Evolutionary conservation across 2,329 filamentous ascomycete species (phyloP), one percentile per base, ranked within the genome.

Genomic region (Fusarium sp.): DNA sequence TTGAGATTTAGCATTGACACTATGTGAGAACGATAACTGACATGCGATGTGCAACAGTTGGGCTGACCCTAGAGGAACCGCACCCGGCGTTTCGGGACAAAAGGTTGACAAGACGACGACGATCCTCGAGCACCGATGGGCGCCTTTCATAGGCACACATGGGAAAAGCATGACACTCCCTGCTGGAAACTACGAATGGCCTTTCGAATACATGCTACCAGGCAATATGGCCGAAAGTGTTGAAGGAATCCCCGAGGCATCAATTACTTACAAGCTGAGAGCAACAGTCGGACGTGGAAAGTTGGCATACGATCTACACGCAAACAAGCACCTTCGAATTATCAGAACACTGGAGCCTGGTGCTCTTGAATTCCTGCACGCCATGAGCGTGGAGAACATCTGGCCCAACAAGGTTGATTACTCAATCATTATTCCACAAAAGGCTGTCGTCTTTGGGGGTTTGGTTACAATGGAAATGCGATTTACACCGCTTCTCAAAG

Each of bases 401-500:
- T 99, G 96, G 96, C 92, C 94, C 8, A 96, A 97, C 83, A 99
- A 99, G 84, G 88, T 98, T 74, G 93, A 97, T 78, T 99, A 99
- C 82, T 95, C 93, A 30, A 94, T 99, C 68, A 89, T 93, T 61
- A 93, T 97, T 13, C 95, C 96, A 1, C 94, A 93, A 76, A 98
- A 98, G 82, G 96, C 96, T 3, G 91, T 97, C 56, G 92, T 97
- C 20, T 97, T 98, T 75, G 96, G 96, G 51, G 97, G 93, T n/a
- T 87, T 87, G 23, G 90, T 98, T 50, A 89, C 90, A 2, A 86
- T 97, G 63, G 90, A 97, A 73, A 95, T 98, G 82, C 89, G 92
- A 68, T 90, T 98, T 68, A 93, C 94, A 3, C 94, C 95, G 0
- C 84, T 98, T 3, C 84, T 97, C 54, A 98, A 99, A 80, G 95